A percentile compares a stretch with the other conserved stretches of the same genome.
These are phyloP conservation scores for Arabis alpina DNA, from an alignment of 345 rosid genomes.

Conservation along the genomic window DNA sequence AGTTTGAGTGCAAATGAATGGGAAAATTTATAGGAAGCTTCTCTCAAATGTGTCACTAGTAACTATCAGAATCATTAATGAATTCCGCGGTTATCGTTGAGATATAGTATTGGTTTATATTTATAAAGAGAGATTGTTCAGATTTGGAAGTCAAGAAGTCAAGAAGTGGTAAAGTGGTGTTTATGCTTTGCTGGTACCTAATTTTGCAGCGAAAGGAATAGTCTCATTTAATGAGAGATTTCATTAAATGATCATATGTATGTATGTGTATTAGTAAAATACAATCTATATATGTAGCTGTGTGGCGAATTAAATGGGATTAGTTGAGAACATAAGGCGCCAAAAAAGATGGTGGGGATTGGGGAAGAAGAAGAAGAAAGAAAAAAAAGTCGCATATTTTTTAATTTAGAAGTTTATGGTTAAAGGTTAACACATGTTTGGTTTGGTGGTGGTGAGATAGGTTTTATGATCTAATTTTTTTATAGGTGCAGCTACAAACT, in stretches of 20 bases:
- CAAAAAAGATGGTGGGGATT: constrained; percentile 40
- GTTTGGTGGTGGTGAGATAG: constrained; percentile 19
- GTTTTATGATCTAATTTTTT: constrained; percentile 12
- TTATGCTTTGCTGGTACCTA: constrained; percentile 55
- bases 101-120: constrained; percentile 14
- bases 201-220: constrained; percentile 54
- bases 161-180: constrained; percentile 28
- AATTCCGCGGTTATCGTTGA: constrained; percentile 42
- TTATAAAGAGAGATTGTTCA: constrained; percentile 9
- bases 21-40: constrained; percentile 33
- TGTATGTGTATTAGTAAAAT: neutral
- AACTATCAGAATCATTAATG: constrained; percentile 41
- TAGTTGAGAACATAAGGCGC: constrained; percentile 63
- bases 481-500: constrained; percentile 37
- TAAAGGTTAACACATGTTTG: constrained; percentile 26
- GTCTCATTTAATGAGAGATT: constrained; percentile 42
- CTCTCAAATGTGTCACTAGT: constrained; percentile 3
- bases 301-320: constrained; percentile 67
- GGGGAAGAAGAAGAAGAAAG: constrained; percentile 14
- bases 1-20: constrained; percentile 1
- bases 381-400: constrained; percentile 21
- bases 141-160: constrained; percentile 51
- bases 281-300: constrained; percentile 15
- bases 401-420: neutral
- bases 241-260: constrained; percentile 54